Conservation (phyloP, 2,329 filamentous ascomycete species). For the Verticillium nonalfalfae region DNA sequence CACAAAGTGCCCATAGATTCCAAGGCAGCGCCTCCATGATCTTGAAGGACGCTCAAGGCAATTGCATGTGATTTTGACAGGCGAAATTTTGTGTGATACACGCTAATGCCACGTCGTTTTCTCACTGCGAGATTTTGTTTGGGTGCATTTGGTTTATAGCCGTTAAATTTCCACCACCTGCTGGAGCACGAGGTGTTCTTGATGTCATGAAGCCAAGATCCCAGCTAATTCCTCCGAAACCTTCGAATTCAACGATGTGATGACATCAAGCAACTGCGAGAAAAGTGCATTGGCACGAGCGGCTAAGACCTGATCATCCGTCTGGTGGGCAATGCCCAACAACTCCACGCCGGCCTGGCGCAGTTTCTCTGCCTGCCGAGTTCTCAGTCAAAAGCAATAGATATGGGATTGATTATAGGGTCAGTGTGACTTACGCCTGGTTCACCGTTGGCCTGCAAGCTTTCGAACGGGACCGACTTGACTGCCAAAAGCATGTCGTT, state of each 20-base stretch:
- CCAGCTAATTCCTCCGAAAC: slow-evolving; percentile 28
- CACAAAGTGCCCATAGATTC: too few species aligned
- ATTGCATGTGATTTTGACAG: too few species aligned
- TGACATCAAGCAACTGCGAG: slow-evolving; percentile 29
- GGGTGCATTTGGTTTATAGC: too few species aligned
- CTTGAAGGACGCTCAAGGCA: too few species aligned
- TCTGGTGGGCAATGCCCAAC: slow-evolving; percentile 28
- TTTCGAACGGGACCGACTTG: slow-evolving; percentile 33
- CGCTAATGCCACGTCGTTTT: too few species aligned
- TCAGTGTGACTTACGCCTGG: slow-evolving; percentile 22
- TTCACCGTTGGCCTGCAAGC: slow-evolving; percentile 30
- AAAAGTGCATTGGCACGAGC: slow-evolving; percentile 29
- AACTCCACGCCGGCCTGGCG: slow-evolving; percentile 28
- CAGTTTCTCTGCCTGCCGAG: slow-evolving; percentile 29
- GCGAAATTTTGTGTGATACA: too few species aligned
- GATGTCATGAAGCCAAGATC: not conserved
- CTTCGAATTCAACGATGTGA: slow-evolving; percentile 32
- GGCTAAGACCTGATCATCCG: slow-evolving; percentile 26
- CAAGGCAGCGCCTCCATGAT: too few species aligned
- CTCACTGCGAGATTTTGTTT: too few species aligned
- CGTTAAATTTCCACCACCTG: too few species aligned
- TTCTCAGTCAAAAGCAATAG: not conserved
- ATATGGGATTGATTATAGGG: not conserved
- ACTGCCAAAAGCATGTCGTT: slow-evolving; percentile 33
- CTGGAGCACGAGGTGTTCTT: not conserved